Percentiles rank a stretch among this genome's conserved stretches.
Evolutionary conservation across 176 grass and related monocot species (phyloP).

Genomic region (Melocanna baccifera): DNA sequence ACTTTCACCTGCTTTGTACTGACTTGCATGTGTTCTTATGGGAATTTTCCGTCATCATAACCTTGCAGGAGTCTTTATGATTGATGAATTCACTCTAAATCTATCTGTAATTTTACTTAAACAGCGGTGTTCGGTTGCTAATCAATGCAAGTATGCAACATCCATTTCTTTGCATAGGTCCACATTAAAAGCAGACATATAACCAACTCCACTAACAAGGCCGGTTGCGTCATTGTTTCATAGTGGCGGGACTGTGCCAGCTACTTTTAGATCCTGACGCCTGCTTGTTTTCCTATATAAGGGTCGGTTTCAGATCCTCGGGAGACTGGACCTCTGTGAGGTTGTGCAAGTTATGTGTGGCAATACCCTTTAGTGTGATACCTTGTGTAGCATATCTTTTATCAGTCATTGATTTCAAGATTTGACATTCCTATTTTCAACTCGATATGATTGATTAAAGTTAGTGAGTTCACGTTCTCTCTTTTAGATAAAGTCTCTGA

Average conservation of each 20-base stretch:
- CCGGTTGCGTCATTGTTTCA: slow-evolving; percentile 18
- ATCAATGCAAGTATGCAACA: not conserved
- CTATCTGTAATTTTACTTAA: not conserved
- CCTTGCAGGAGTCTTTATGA: slow-evolving; percentile 16
- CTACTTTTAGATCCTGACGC: slow-evolving; percentile 1
- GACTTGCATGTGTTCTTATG: slow-evolving; percentile 23
- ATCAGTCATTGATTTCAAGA: not conserved
- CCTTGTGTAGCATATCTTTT: not conserved
- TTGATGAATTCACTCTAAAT: not conserved
- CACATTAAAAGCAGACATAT: slow-evolving; percentile 19
- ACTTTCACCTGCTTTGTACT: slow-evolving; percentile 43
- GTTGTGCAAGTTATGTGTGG: not conserved
- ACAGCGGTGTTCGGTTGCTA: not conserved
- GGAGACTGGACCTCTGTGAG: not conserved
- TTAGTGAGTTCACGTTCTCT: not conserved
- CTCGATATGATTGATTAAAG: not conserved
- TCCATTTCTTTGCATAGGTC: slow-evolving; percentile 25
- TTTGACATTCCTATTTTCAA: not conserved
- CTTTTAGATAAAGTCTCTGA: not conserved
- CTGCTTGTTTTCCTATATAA: slow-evolving; percentile 36
- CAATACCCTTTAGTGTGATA: not conserved
- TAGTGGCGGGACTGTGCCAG: slow-evolving; percentile 11
- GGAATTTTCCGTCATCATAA: slow-evolving; percentile 13
- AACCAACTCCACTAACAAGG: slow-evolving; percentile 43
- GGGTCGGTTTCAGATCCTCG: not conserved